phyloP scores from a whole-genome alignment of 1,284 basidiomycete species.

The Neolentinus lepideus region DNA sequence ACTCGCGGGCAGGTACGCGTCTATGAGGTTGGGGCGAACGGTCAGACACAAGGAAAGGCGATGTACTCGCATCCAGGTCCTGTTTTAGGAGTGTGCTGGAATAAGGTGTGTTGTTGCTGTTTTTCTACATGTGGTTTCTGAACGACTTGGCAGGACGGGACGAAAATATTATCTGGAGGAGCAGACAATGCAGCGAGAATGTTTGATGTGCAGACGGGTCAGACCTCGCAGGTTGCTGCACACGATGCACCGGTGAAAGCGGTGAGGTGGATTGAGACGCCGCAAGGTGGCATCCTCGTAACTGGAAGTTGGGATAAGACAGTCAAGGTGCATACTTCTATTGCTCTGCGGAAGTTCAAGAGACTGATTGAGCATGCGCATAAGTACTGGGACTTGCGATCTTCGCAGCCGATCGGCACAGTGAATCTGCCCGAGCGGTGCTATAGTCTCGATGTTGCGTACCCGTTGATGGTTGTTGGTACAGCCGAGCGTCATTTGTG shows the following conservation, averaged over 20 bases:
- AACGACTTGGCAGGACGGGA: slow-evolving; percentile 55
- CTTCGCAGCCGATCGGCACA: slow-evolving; percentile 65
- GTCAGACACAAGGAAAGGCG: slow-evolving; percentile 70
- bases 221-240: slow-evolving; percentile 68
- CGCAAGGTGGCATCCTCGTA: slow-evolving; percentile 62
- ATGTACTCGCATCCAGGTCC: slow-evolving; percentile 82
- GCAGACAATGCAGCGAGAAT: slow-evolving; percentile 81
- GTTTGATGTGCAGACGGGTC: slow-evolving; percentile 76
- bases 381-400: slow-evolving; percentile 89
- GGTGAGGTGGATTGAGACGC: slow-evolving; percentile 70
- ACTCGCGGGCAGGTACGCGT: slow-evolving; percentile 41
- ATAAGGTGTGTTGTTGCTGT: slow-evolving; percentile 40
- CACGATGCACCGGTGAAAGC: slow-evolving; percentile 81
- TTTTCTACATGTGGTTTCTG: background rate
- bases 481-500: slow-evolving; percentile 90
- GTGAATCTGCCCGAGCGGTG: slow-evolving; percentile 85
- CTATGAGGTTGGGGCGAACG: slow-evolving; percentile 51
- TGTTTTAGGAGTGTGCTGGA: slow-evolving; percentile 80
- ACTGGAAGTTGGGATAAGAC: slow-evolving; percentile 94
- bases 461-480: slow-evolving; percentile 89
- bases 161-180: slow-evolving; percentile 79
- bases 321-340: slow-evolving; percentile 53
- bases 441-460: slow-evolving; percentile 82
- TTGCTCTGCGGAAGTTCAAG: background rate
- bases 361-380: background rate